Evolutionary conservation across 768 basidiomycete genomes (phyloP), one percentile per base, ranked within the genome.

Genomic region (Dacryopinax primogenitus): DNA sequence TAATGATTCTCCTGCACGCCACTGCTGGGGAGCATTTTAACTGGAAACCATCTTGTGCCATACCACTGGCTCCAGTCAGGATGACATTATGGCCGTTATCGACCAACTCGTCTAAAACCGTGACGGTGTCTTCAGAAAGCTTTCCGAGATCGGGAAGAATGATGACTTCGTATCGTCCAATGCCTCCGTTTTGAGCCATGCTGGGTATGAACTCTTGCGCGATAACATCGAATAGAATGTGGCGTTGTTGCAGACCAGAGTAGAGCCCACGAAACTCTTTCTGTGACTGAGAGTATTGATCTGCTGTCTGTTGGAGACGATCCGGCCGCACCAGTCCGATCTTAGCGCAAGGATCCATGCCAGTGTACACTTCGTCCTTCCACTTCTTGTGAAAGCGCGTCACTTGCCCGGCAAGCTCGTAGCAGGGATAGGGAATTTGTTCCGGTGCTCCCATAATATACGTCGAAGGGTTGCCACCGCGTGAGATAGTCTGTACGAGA

Each of bases 321-420:
- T 58, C 51, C 13, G 51, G 51, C 13, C 51, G 51, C 3, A 58
- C 51, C 9, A 58, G 51, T 9, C 51, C 51, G 6, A 30, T 58
- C 51, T 58, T 11, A 26, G 51, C 51, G 30, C 51, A 28, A 4
- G 51, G 51, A 30, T 58, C 18, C 51, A 58, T 58, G 26, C 51
- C 51, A 4, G 30, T 58, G 51, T 58, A 58, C 32, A 58, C 26
- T 18, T 58, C 51, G 13, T 58, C 51, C 30, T 3, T 58, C 51
- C 51, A 58, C 51, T 58, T 58, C 51, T 58, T 58, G 51, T 58
- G 51, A 18, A 58, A 58, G 30, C 51, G 51, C 13, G 51, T 58
- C 4, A 58, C 51, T 21, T 58, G 51, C 2, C 51, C 51, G 21
- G 51, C 51, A 30, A 58, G 51, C 15, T 58, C 51, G 51, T 58